Evolutionary conservation across 768 basidiomycete species (phyloP).

Genomic region (Astraeus odoratus): DNA sequence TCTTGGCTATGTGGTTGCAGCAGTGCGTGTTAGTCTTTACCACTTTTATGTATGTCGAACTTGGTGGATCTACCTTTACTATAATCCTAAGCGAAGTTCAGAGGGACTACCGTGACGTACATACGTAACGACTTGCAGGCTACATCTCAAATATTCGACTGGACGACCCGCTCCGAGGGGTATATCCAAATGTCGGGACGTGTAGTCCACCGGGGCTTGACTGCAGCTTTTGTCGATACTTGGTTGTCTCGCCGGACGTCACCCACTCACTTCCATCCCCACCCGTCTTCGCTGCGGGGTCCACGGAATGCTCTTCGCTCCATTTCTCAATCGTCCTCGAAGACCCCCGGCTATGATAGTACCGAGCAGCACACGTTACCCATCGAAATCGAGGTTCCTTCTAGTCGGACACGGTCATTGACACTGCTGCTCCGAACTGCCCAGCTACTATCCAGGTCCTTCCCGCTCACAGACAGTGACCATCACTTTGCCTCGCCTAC

Average conservation of each 20-base stretch:
- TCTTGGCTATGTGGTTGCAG: too few species aligned
- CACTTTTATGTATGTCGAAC: too few species aligned
- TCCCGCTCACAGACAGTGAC: constrained; percentile 20
- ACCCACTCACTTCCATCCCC: background rate
- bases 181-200: background rate
- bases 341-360: background rate
- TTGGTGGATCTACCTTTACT: too few species aligned
- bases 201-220: background rate
- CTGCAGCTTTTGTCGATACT: background rate
- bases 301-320: background rate
- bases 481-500: constrained; percentile 26
- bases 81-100: too few species aligned
- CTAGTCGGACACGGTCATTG: constrained; percentile 27
- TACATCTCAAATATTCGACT: too few species aligned
- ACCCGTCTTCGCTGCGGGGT: background rate
- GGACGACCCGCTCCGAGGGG: too few species aligned
- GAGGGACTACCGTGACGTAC: too few species aligned
- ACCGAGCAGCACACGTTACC: background rate
- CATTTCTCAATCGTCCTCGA: background rate
- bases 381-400: background rate
- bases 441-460: constrained; percentile 39
- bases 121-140: too few species aligned
- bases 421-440: constrained; percentile 45
- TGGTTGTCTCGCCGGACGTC: background rate
- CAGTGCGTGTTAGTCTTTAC: too few species aligned